Base-by-base conservation (phyloP, 2,329 filamentous ascomycete genomes). In the Sporothrix dimorphospora region DNA sequence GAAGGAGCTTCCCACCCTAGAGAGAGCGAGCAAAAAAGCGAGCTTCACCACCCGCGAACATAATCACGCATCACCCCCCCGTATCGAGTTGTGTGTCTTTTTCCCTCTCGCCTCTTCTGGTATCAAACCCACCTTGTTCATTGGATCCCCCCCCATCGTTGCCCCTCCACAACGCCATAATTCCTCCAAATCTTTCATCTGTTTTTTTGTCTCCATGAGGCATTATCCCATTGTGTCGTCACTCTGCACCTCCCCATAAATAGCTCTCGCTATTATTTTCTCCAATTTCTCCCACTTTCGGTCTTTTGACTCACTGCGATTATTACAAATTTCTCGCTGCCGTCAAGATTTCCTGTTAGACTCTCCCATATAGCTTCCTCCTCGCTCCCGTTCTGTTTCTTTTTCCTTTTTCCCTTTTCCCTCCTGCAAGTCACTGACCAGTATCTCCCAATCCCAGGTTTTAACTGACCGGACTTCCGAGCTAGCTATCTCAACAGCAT, bases 101-200 rank as follows among this genome's bases (percentile, higher is more conserved):
- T 69, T 70, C 55, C 30, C 51, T 30, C 51, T 65, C 49, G 12
- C 30, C 16, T 61, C 69, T 8, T 66, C 69, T 66, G 42, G 45
- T 65, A 40, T 59, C 45, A 65, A 42, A 47, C 30, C 57, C 40
- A 61, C 57, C 34, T 49, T 66, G 34, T n/a, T 38, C 59, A 63
- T 51, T 53, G 34, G 38, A 45, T 38, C 66, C 51, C 51, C 51
- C 57, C 59, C 47, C 38, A 66, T 70, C 57, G 51, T 74, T 74
- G 72, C 73, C 73, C 73, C 73, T 73, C 73, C 68, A 73, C 57
- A 68, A 67, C 66, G 59, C 42, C 66, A 49, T 57, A 71, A 68
- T 72, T 70, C 68, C 69, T 71, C 59, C 47, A 40, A 53, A 51
- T 69, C 57, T 34, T 65, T 68, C 45, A 63, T 69, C 67, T 65